Percentiles rank a stretch among this genome's conserved stretches.
Evolutionary conservation across 495 filamentous ascomycete species (phyloP).

Genomic region (Talaromyces borbonicus): DNA sequence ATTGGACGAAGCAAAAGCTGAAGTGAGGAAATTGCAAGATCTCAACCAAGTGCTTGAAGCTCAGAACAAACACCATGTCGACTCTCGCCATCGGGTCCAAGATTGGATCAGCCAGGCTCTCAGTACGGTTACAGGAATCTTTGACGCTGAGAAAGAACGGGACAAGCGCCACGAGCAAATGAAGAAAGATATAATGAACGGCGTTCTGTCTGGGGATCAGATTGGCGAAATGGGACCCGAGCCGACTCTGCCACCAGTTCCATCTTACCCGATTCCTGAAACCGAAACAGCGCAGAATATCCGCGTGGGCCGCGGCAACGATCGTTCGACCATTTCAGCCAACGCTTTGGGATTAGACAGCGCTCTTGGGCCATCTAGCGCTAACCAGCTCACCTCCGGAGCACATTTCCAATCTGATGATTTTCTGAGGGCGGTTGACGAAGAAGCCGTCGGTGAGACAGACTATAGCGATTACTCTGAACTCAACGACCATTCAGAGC

Average conservation of each 20-base stretch:
- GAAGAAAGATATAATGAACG: constrained; percentile 22
- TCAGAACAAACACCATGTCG: constrained; percentile 24
- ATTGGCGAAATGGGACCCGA: constrained; percentile 44
- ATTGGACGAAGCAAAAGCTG: constrained; percentile 21
- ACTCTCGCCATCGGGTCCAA: constrained; percentile 31
- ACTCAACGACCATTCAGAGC: no score
- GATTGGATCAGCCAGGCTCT: constrained; percentile 25
- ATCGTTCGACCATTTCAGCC: constrained; percentile 39
- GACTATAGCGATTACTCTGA: neutral
- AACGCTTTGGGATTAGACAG: constrained; percentile 47
- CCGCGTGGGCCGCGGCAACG: constrained; percentile 36
- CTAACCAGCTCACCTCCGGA: neutral
- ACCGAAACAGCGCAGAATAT: constrained; percentile 36
- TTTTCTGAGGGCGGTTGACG: neutral
- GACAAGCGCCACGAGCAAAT: constrained; percentile 32
- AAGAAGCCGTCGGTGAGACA: neutral
- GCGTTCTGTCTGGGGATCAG: neutral
- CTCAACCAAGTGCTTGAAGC: constrained; percentile 27
- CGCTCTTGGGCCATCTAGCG: neutral
- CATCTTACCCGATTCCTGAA: constrained; percentile 39
- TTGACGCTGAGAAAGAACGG: constrained; percentile 30
- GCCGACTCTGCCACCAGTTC: constrained; percentile 29
- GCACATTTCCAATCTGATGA: neutral
- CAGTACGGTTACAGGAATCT: constrained; percentile 30
- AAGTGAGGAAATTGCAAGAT: constrained; percentile 22